These are phyloP conservation scores for Daldinia eschscholtzii DNA, from an alignment of 2,329 filamentous ascomycete genomes.

Conservation along the genomic window DNA sequence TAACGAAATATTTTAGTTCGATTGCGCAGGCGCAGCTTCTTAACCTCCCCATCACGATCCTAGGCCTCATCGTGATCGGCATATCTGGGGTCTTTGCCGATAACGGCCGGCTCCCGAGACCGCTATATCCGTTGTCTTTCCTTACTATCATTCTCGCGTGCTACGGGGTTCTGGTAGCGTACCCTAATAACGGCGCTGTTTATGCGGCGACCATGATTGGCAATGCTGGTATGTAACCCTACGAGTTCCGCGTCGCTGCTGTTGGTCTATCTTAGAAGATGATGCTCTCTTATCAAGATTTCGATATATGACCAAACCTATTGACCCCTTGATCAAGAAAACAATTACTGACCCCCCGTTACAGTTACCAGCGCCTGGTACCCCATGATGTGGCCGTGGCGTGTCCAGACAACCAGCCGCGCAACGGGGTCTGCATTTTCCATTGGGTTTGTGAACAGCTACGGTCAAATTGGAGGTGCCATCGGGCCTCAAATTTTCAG, in stretches of 20 bases:
- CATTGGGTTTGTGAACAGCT: slow-evolving; percentile 64
- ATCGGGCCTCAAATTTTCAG: slow-evolving; percentile 62
- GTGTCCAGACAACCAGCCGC: slow-evolving; percentile 60
- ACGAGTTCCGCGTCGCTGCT: not conserved
- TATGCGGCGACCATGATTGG: slow-evolving; percentile 62
- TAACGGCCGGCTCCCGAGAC: slow-evolving; percentile 58
- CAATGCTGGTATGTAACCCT: slow-evolving; percentile 47
- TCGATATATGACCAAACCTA: not conserved
- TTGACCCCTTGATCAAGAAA: not conserved
- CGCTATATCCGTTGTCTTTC: slow-evolving; percentile 59
- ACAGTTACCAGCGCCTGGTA: slow-evolving; percentile 59
- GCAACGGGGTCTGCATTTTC: slow-evolving; percentile 64
- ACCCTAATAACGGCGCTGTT: slow-evolving; percentile 60
- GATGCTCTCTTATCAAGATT: not conserved
- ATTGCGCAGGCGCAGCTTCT: slow-evolving; percentile 63
- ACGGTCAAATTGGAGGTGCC: slow-evolving; percentile 63
- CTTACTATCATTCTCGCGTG: slow-evolving; percentile 59
- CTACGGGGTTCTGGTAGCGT: slow-evolving; percentile 60
- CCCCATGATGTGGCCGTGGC: slow-evolving; percentile 66
- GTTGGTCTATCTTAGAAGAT: not conserved
- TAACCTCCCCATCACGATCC: slow-evolving; percentile 61
- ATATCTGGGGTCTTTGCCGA: slow-evolving; percentile 59
- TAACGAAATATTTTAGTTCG: slow-evolving; percentile 47
- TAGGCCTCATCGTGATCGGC: slow-evolving; percentile 58
- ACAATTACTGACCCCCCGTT: not conserved